Base-by-base conservation (phyloP, 192 early-diverging fungal genomes). In the Umbelopsis ramanniana region DNA sequence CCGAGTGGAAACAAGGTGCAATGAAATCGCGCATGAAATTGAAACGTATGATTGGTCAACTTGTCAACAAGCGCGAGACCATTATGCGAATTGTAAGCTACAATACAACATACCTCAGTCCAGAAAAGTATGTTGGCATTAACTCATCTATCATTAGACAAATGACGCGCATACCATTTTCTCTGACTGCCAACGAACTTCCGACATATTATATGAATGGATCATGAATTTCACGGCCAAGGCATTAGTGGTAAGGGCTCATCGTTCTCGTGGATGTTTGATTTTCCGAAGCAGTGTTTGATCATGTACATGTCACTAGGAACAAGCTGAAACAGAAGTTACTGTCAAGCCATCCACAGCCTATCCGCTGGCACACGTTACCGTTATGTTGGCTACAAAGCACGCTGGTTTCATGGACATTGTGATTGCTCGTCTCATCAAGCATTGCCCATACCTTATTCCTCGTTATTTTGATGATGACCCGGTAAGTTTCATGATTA, bases 271-370 rank as follows among this genome's bases (percentile, higher is more conserved):
- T 15, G 24, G 37, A 15, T 46, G 68, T 22, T 12, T 19, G 66
- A 17, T 33, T n/a, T 10, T 2, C 1, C 21, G 33, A 48, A 66
- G 11, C 22, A 35, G n/a, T 50, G 21, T 60, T 72, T 37, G 38
- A 52, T 17, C 6, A 54, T 17, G 9, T 33, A 40, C 21, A 63
- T 67, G 23, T 33, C 26, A 29, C 3, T 75, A 88, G 85, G 79
- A 85, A 82, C 92, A 95, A 87, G 85, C 88, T 11, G 89, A 88
- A 71, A 85, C 74, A 4, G 94, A 96, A 68, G 81, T 90, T 0
- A 77, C 87, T 15, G 90, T 91, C 3, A 85, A 84, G 46, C 72
- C 74, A 0, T 69, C 79, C 21, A 82, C 85, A 3, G 91, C 92
- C 1, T 92, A 88, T 54, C 88, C 91, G 7, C 46, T 94, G 7